These are phyloP conservation scores for Schoenoplectus tabernaemontani DNA, from an alignment of 202 grass and related monocot genomes.

Conservation along the genomic window DNA sequence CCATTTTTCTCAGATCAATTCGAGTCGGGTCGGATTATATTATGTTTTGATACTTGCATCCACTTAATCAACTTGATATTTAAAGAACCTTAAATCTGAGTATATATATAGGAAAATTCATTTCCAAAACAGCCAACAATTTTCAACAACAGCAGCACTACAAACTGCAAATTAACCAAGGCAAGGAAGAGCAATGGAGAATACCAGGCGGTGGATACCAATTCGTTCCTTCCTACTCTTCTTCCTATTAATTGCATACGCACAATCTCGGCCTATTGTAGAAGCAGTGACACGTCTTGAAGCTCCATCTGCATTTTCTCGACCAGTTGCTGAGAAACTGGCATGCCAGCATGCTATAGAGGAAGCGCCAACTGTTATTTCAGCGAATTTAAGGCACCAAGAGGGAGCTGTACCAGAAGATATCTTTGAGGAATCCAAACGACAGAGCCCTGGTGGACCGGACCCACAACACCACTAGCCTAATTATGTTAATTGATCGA, in stretches of 20 bases:
- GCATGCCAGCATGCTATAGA: no score
- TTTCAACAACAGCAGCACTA: background rate
- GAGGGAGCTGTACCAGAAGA: no score
- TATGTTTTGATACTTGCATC: background rate
- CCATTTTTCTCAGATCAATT: no score
- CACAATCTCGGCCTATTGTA: conserved; percentile 3
- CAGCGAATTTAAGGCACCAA: background rate
- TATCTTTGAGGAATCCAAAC: conserved; percentile 38
- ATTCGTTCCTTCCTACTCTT: background rate
- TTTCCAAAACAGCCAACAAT: background rate
- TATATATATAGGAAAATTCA: conserved; percentile 1
- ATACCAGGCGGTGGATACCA: background rate
- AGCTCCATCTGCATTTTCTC: background rate
- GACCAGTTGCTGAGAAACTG: no score
- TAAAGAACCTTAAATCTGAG: background rate
- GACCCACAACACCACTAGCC: conserved; percentile 70
- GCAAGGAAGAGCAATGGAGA: background rate
- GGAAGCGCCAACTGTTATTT: no score
- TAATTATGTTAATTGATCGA: no score
- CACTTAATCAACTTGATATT: background rate
- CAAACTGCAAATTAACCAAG: background rate
- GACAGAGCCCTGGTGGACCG: conserved; percentile 42
- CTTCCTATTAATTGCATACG: background rate
- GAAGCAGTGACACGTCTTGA: background rate
- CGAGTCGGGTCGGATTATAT: no score